Evolutionary conservation across 2,329 filamentous ascomycete species (phyloP), one percentile per base, ranked within the genome.

Genomic region (Zelopaecilomyces penicillatus): DNA sequence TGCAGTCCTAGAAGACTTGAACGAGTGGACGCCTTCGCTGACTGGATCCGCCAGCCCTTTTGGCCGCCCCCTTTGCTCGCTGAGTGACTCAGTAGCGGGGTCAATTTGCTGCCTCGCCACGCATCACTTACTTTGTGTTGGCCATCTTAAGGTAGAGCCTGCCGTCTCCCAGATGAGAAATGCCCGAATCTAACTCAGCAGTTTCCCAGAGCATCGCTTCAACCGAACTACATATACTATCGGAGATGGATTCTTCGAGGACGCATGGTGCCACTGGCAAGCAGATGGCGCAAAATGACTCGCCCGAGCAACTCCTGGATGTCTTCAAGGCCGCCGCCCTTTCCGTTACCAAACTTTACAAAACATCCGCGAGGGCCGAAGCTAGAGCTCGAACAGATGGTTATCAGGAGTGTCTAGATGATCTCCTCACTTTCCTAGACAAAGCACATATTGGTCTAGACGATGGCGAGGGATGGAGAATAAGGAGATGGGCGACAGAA

Each of bases 291-390:
- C 58, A 58, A 37, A 54, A 53, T 57, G 60, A 67, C 54, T 68
- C 70, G 12, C 74, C 77, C 12, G 80, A 83, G 58, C 75, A 81
- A 59, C 80, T 96, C 39, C 80, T 96, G 46, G 83, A 91, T 55
- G 83, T 87, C 47, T 98, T 98, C 75, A 93, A 89, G 65, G 82
- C 85, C 11, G 93, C 93, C 31, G 93, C 93, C 19, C 75, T 96
- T 31, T 95, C 89, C 5, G 90, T 97, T 44, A 97, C 93, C 39
- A 95, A 94, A 59, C 81, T 98, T 10, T 97, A 97, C 71, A 96
- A 95, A 67, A 90, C 83, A 34, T 91, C 91, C 3, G 84, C 87
- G 9, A 74, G 81, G 30, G 85, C 87, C 40, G 83, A 93, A 61
- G 75, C 83, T 41, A 82, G 83, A 57, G 82, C 88, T 39, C 81